phyloP scores from a whole-genome alignment of 164 flowering plant species.

The Santalum album region DNA sequence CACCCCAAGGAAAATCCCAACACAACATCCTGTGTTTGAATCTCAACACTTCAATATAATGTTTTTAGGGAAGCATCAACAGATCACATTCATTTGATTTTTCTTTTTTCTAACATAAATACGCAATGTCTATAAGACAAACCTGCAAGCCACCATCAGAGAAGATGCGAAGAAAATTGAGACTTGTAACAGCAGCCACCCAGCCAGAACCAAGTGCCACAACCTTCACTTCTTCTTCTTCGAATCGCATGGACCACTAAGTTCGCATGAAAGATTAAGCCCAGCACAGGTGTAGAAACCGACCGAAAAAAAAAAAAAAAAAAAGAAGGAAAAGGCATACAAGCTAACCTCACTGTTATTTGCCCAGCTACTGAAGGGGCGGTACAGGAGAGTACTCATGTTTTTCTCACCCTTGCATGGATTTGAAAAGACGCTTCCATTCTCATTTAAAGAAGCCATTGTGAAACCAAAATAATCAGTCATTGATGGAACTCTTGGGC shows the following conservation, averaged over 20 bases:
- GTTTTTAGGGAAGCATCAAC: no score
- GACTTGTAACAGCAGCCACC: conserved; percentile 91
- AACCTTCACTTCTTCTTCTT: conserved; percentile 90
- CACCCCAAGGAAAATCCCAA: no score
- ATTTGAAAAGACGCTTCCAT: conserved; percentile 93
- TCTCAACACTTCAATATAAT: no score
- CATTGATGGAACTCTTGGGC: conserved; percentile 95
- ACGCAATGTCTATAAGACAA: conserved; percentile 5
- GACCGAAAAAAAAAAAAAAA: not conserved
- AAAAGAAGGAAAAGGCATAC: not conserved
- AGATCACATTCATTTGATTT: no score
- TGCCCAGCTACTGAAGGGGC: conserved; percentile 97
- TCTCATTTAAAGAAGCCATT: conserved; percentile 88
- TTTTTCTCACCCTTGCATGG: conserved; percentile 83
- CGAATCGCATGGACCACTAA: conserved; percentile 98
- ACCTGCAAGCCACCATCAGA: conserved; percentile 99
- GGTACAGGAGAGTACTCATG: conserved; percentile 95
- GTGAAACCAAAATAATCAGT: conserved; percentile 95
- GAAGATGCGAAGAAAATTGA: conserved; percentile 80
- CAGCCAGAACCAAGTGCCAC: conserved; percentile 85
- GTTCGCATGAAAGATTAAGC: conserved; percentile 17
- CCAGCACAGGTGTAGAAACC: conserved; percentile 5
- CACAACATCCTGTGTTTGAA: no score
- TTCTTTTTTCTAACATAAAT: no score
- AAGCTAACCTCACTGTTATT: conserved; percentile 83